Conservation (phyloP, 495 filamentous ascomycete genomes). For the Annulohypoxylon maeteangense region DNA sequence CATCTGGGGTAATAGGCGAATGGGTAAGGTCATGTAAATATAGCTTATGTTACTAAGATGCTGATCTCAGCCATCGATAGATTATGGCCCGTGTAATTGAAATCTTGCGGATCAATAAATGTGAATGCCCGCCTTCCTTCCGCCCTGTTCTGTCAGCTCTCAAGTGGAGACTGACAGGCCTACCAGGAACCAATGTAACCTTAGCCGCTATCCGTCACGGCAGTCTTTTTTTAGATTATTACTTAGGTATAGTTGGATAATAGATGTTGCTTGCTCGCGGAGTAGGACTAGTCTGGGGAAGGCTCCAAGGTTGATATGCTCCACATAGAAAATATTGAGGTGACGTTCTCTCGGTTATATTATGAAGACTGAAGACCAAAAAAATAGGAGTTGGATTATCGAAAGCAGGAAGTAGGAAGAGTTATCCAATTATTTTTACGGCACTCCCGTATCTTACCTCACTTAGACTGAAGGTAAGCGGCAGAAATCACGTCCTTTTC, state of each 20-base stretch:
- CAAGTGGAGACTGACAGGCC: not conserved
- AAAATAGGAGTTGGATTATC: not conserved
- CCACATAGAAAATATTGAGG: not conserved
- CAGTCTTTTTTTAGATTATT: not conserved
- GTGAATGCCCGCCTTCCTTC: not conserved
- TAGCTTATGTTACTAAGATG: constrained; percentile 25
- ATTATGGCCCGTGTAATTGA: not conserved
- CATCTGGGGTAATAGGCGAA: not conserved
- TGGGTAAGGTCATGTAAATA: constrained; percentile 10
- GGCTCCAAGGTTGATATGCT: not conserved
- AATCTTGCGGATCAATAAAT: not conserved
- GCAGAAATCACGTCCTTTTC: not conserved
- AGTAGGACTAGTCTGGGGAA: no score
- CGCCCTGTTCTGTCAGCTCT: not conserved
- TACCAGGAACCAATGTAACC: not conserved
- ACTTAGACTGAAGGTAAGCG: not conserved
- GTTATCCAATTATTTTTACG: not conserved
- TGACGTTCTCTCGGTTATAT: not conserved
- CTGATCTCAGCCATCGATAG: constrained; percentile 15
- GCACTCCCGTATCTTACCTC: constrained; percentile 3
- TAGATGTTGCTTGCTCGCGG: not conserved
- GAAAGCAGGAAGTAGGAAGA: not conserved
- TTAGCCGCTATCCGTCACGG: not conserved
- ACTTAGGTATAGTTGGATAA: not conserved
- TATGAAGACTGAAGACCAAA: no score